A percentile compares a stretch with the other conserved stretches of the same genome.
Conservation (phyloP, 2,329 filamentous ascomycete species). For the Rhynchosporium graminicola region DNA sequence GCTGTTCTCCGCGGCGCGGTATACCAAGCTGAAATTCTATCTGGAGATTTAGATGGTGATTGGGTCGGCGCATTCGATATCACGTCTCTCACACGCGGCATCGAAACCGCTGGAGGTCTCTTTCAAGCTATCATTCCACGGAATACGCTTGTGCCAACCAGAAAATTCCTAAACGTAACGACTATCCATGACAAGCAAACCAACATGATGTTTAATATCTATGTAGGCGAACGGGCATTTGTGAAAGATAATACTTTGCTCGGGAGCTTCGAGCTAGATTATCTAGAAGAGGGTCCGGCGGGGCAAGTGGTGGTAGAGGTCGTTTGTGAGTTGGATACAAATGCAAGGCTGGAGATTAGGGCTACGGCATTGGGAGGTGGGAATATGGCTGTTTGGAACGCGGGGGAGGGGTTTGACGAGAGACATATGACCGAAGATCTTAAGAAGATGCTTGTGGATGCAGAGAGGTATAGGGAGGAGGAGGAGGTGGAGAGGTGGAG, state of each 20-base stretch:
- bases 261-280: conserved; percentile 66
- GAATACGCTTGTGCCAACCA: conserved; percentile 16
- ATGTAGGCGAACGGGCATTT: conserved; percentile 69
- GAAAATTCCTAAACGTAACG: conserved; percentile 16
- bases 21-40: conserved; percentile 7
- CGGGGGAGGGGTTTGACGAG: background rate
- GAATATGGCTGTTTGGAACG: background rate
- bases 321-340: conserved; percentile 26
- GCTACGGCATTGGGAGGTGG: conserved; percentile 4
- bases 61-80: background rate
- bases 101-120: conserved; percentile 16
- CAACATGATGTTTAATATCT: conserved; percentile 66
- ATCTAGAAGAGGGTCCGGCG: conserved; percentile 53
- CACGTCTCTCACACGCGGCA: conserved; percentile 14
- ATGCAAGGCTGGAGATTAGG: conserved; percentile 22
- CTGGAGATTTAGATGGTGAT: background rate
- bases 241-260: conserved; percentile 71
- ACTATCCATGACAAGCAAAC: conserved; percentile 55
- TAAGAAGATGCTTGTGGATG: background rate
- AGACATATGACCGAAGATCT: conserved; percentile 2
- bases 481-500: background rate
- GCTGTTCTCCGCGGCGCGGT: conserved; percentile 12
- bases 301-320: conserved; percentile 28
- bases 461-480: background rate
- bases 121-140: conserved; percentile 16